A percentile compares a stretch with the other conserved stretches of the same genome.
These are phyloP conservation scores for Ceratobasidium sp. DNA, from an alignment of 1,284 basidiomycete genomes.

Conservation along the genomic window DNA sequence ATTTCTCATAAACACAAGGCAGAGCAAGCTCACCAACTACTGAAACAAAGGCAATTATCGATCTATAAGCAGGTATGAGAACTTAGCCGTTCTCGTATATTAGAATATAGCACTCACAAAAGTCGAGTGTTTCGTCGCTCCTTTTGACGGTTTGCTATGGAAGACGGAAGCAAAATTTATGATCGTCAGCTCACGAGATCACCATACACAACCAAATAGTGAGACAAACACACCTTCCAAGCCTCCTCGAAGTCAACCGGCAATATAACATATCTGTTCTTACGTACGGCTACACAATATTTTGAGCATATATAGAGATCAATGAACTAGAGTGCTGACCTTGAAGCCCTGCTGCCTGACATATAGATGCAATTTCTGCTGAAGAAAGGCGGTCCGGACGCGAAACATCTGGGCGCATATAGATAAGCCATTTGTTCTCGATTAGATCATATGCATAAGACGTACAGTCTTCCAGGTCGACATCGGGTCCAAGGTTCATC, in stretches of 20 bases:
- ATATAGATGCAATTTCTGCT: conserved; percentile 95
- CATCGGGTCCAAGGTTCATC: conserved; percentile 98
- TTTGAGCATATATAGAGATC: conserved; percentile 5
- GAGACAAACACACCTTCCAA: conserved; percentile 83
- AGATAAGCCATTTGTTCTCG: not conserved
- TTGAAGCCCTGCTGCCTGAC: conserved; percentile 97
- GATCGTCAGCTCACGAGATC: conserved; percentile 47
- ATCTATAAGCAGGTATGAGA: conserved; percentile 52
- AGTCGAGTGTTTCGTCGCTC: conserved; percentile 93
- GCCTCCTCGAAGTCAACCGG: conserved; percentile 98
- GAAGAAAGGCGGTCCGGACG: conserved; percentile 95
- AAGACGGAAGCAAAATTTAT: conserved; percentile 52
- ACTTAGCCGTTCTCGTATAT: conserved; percentile 24
- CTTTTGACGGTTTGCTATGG: conserved; percentile 91
- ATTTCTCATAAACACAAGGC: conserved; percentile 6
- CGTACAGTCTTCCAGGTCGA: conserved; percentile 97
- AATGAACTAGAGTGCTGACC: conserved; percentile 63
- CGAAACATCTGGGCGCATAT: conserved; percentile 80
- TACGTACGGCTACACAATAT: conserved; percentile 83
- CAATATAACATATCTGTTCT: conserved; percentile 97
- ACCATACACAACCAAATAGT: conserved; percentile 54
- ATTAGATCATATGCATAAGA: not conserved
- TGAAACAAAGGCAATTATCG: conserved; percentile 50
- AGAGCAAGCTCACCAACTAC: conserved; percentile 44
- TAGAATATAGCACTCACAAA: conserved; percentile 75